These are phyloP conservation scores for Alternaria ventricosa DNA, from an alignment of 2,329 filamentous ascomycete genomes.

Conservation along the genomic window DNA sequence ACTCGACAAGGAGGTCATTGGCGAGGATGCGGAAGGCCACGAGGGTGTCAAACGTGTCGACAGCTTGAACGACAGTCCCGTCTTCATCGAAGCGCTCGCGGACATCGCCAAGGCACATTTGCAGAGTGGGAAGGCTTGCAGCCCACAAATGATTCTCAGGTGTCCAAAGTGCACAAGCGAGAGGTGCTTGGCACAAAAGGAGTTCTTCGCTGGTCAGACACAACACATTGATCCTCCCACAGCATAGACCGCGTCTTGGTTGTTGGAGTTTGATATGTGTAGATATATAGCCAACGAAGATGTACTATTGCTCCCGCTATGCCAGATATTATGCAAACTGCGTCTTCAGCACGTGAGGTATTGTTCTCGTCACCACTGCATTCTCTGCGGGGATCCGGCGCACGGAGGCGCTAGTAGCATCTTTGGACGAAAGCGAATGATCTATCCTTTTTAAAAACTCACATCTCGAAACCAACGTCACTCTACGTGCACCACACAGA, in stretches of 20 bases:
- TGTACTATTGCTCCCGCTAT: background rate
- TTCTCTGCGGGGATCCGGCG: background rate
- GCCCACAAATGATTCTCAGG: slow-evolving; percentile 83
- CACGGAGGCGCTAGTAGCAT: background rate
- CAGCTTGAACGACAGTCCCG: slow-evolving; percentile 86
- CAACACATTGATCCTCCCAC: slow-evolving; percentile 22
- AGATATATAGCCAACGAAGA: background rate
- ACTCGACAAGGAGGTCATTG: slow-evolving; percentile 92
- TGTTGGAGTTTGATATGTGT: background rate
- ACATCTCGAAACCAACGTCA: background rate
- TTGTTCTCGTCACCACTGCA: background rate
- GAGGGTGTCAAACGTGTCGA: slow-evolving; percentile 80
- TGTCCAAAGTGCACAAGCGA: slow-evolving; percentile 95
- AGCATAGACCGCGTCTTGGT: slow-evolving; percentile 7
- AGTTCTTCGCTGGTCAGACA: slow-evolving; percentile 64
- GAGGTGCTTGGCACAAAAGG: slow-evolving; percentile 78
- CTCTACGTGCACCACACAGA: background rate
- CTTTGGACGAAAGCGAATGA: background rate
- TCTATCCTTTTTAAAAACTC: background rate
- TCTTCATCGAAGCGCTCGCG: slow-evolving; percentile 89
- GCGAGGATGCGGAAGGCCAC: slow-evolving; percentile 68
- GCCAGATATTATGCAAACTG: background rate
- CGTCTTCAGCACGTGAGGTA: background rate
- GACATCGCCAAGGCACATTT: slow-evolving; percentile 85
- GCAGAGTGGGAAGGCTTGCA: slow-evolving; percentile 72